phyloP scores from a whole-genome alignment of 495 filamentous ascomycete genomes.

The Penicillium samsonianum region DNA sequence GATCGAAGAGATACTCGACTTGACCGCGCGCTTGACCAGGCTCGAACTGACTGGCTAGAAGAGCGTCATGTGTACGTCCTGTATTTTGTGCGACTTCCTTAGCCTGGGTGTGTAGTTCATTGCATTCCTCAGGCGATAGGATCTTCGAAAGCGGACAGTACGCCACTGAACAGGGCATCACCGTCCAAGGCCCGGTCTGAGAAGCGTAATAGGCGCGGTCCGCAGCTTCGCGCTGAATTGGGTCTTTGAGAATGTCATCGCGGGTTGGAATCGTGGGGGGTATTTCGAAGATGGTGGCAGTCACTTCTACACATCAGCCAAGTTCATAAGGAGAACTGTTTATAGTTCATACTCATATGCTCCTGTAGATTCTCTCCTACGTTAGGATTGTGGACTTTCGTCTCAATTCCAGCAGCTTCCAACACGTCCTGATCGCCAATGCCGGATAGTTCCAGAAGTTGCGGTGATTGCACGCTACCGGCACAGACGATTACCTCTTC shows the following conservation, averaged over 20 bases:
- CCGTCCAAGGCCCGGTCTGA: conserved; percentile 36
- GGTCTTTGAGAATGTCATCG: conserved; percentile 43
- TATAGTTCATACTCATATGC: conserved; percentile 45
- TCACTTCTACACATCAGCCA: conserved; percentile 32
- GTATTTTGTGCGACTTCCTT: conserved; percentile 6
- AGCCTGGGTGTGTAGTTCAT: conserved; percentile 7
- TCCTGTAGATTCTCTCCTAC: conserved; percentile 62
- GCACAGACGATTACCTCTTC: conserved; percentile 57
- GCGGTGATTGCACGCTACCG: conserved; percentile 56
- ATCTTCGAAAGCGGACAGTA: conserved; percentile 48
- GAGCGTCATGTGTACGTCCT: conserved; percentile 7
- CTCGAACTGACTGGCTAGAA: conserved; percentile 33
- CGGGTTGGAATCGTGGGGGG: conserved; percentile 38
- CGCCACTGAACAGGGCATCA: conserved; percentile 42
- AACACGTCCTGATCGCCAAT: conserved; percentile 47
- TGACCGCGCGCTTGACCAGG: conserved; percentile 41
- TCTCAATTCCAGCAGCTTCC: conserved; percentile 39
- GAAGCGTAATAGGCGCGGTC: conserved; percentile 36
- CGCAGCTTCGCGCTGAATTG: conserved; percentile 32
- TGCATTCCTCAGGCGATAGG: conserved; percentile 24
- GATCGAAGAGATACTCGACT: conserved; percentile 53
- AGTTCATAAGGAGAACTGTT: neutral
- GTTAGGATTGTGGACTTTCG: conserved; percentile 46
- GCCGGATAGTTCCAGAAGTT: conserved; percentile 57
- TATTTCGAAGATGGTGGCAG: conserved; percentile 49